Base-by-base conservation (phyloP, 352 stramenopile species). In the Pythium plurisporium region DNA sequence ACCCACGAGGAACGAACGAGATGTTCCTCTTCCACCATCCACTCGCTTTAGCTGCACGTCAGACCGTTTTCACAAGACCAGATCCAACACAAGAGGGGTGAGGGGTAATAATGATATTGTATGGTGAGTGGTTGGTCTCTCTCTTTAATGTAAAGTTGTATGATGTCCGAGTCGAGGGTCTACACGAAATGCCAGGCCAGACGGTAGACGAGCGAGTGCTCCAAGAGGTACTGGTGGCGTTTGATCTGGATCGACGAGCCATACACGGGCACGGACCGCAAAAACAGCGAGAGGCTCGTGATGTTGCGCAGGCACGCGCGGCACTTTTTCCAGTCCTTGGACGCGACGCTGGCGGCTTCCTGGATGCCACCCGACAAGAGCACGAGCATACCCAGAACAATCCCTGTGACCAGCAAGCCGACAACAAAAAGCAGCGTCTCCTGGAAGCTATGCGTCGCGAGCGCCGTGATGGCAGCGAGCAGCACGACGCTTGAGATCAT, bases 151-250 rank as follows among this genome's bases (percentile, higher is more conserved):
- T n/a, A n/a, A n/a, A n/a, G n/a, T n/a, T n/a, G n/a, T n/a, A n/a
- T n/a, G n/a, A n/a, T 26, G 8, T 25, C 36, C 5, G 33, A 17
- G 4, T n/a, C n/a, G n/a, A 3, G 27, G 6, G 20, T 30, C 47
- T 64, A 91, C 15, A 94, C 77, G 58, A 89, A 94, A 55, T 94
- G 82, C 52, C 87, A 67, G n/a, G 79, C 68, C 30, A 94, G 44
- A 43, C 84, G 76, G 62, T 94, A 94, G 46, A 92, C 80, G 23
- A 94, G 66, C 52, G 84, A 94, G 62, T 94, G 73, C 55, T 88
- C 49, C 19, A 92, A 64, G 48, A 94, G 60, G 43, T 82, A 89
- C 43, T 91, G 62, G 67, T 91, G 84, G 33, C 82, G 82, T 65
- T 91, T 94, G 64, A 94, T 76, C 51, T 71, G 50, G n/a, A 92